Conservation (phyloP, 345 rosid species). For the Salix koriyanagi region DNA sequence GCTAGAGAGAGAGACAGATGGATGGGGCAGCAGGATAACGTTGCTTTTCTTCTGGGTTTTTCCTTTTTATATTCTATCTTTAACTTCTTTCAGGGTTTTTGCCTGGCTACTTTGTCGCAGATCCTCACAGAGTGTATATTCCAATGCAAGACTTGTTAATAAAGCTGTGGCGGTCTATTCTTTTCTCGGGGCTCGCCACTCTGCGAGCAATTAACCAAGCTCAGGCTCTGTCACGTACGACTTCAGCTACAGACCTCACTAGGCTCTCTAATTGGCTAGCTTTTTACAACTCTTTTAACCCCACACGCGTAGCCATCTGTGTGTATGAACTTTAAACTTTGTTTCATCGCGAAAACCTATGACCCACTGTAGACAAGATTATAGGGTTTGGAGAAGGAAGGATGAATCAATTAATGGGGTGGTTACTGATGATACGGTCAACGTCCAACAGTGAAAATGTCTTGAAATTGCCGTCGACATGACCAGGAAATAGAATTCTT, state of each 20-base stretch:
- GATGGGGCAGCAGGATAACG: background rate
- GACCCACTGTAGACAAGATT: background rate
- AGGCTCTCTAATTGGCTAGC: background rate
- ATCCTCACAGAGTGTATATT: background rate
- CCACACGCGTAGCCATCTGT: conserved; percentile 38
- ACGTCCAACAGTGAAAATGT: conserved; percentile 11
- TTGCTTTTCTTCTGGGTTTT: conserved; percentile 28
- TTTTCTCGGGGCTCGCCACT: conserved; percentile 9
- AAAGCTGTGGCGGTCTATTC: no score
- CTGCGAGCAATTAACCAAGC: background rate
- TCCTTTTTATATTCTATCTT: conserved; percentile 20
- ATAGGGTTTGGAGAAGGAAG: background rate
- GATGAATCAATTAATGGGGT: conserved; percentile 2
- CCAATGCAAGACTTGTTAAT: background rate
- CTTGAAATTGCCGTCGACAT: conserved; percentile 1
- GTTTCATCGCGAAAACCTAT: conserved; percentile 19
- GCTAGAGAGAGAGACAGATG: background rate
- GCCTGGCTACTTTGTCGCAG: conserved; percentile 15
- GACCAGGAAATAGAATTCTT: conserved; percentile 1
- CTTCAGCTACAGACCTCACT: background rate
- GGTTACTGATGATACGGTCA: conserved; percentile 18
- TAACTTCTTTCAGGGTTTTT: conserved; percentile 9
- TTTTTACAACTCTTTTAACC: conserved; percentile 12
- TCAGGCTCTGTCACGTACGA: conserved; percentile 22
- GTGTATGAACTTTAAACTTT: conserved; percentile 21